Evolutionary conservation across 441 rosid genomes (phyloP).

Genomic region (Gossypium aridum): DNA sequence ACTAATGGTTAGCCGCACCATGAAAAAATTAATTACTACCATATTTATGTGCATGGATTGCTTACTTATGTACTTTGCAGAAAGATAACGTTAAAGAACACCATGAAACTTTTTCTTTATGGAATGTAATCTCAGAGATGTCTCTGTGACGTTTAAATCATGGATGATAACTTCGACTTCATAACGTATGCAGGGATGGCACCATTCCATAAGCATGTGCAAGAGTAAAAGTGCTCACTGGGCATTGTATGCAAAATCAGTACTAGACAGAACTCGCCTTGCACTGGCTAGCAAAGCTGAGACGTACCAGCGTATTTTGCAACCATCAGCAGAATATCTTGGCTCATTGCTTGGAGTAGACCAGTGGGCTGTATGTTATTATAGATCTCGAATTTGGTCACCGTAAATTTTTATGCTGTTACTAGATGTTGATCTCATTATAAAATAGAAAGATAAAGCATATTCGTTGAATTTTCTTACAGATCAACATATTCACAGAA

Average conservation of each 20-base stretch:
- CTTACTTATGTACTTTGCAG: neutral
- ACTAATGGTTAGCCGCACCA: neutral
- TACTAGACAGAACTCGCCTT: conserved; percentile 94
- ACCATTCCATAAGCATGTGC: conserved; percentile 58
- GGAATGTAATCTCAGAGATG: neutral
- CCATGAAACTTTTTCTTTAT: neutral
- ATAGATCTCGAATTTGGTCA: conserved; percentile 2
- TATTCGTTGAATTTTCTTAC: conserved; percentile 21
- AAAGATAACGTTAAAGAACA: neutral
- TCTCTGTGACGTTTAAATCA: conserved; percentile 5
- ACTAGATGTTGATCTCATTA: conserved; percentile 9
- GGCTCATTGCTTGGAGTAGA: conserved; percentile 89
- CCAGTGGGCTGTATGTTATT: conserved; percentile 73
- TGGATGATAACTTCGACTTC: conserved; percentile 9
- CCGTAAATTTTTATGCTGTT: conserved; percentile 5
- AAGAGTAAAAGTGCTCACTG: conserved; percentile 55
- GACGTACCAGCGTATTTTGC: conserved; percentile 76
- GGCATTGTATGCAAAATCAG: conserved; percentile 94
- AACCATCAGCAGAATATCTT: conserved; percentile 94
- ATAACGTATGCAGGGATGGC: conserved; percentile 68
- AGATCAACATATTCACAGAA: conserved; percentile 90
- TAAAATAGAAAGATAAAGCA: neutral
- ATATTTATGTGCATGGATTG: neutral
- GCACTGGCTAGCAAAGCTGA: conserved; percentile 86
- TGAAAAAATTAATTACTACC: neutral